Conservation (phyloP, 352 stramenopile species). For the Blastocystis sp. region DNA sequence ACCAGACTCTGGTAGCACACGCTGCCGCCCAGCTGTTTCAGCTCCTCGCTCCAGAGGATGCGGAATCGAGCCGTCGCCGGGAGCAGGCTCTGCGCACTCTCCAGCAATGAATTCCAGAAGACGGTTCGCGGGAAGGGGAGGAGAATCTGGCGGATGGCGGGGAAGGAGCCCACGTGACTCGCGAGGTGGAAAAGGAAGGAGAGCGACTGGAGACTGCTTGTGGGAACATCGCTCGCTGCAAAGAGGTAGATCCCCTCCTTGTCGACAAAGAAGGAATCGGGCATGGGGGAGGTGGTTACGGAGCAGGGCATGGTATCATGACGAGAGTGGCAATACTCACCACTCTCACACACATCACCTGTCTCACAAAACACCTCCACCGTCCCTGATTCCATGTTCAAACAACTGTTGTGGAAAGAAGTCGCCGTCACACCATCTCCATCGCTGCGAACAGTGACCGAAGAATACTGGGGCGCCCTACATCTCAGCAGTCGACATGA, state of each 20-base stretch:
- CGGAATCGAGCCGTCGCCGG: neutral
- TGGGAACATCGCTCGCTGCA: neutral
- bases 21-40: neutral
- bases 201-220: neutral
- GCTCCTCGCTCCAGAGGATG: neutral
- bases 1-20: neutral
- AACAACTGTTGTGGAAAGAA: too few relatives aligned
- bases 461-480: neutral
- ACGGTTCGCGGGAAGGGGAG: neutral
- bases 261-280: neutral
- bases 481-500: neutral
- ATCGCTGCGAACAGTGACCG: too few relatives aligned
- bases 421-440: too few relatives aligned
- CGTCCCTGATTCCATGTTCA: too few relatives aligned
- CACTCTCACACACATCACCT: neutral
- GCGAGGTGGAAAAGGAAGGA: neutral
- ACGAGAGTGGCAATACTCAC: neutral
- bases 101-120: neutral
- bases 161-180: neutral
- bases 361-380: too few relatives aligned
- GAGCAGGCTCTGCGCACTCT: neutral
- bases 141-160: neutral
- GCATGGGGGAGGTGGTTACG: too few relatives aligned
- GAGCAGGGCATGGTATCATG: too few relatives aligned
- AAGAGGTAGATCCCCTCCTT: neutral